Base-by-base conservation (phyloP, 1,284 basidiomycete species). In the Puccinia brachypodii region DNA sequence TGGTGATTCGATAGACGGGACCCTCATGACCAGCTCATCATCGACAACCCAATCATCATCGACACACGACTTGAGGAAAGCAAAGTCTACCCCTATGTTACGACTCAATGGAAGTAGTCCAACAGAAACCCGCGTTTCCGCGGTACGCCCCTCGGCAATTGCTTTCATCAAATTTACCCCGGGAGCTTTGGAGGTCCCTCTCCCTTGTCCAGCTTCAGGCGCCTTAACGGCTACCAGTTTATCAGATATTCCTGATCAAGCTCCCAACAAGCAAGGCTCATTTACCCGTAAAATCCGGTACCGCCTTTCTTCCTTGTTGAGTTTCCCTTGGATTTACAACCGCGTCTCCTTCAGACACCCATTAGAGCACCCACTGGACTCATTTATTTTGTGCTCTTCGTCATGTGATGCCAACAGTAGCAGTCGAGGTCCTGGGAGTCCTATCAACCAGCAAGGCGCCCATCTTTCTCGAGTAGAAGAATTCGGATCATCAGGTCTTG, bases 221-320 rank as follows among this genome's bases (percentile, higher is more conserved):
- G 28, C 62, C 19, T 64, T 31, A 36, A 40, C 62, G 31, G 31
- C 62, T 19, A 31, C 19, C 31, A 56, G 62, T 22, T 22, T 33
- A 36, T 25, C 16, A 22, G 2, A 72, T 47, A 19, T 50, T 28
- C 28, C 19, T 31, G 47, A 72, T 53, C 69, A 47, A 47, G 25
- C 69, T n/a, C 6, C 7, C 19, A 53, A 50, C 33, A 72, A 53
- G 14, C 44, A 72, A 14, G 22, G 9, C 44, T 72, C 69, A n/a
- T 53, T 72, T 38, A 36, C 69, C 13, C 11, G 47, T 22, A 72
- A 53, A 72, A 72, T 72, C 9, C 44, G 69, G 11, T 72, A 72
- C 47, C 69, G 69, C 25, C 69, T 72, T 7, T 72, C 44, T 53
- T 72, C 69, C 33, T 33, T 72, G 69, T 72, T 72, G 69, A 72